Evolutionary conservation across 1,284 basidiomycete genomes (phyloP), one percentile per base, ranked within the genome.

Genomic region (Cystobasidium slooffiae): DNA sequence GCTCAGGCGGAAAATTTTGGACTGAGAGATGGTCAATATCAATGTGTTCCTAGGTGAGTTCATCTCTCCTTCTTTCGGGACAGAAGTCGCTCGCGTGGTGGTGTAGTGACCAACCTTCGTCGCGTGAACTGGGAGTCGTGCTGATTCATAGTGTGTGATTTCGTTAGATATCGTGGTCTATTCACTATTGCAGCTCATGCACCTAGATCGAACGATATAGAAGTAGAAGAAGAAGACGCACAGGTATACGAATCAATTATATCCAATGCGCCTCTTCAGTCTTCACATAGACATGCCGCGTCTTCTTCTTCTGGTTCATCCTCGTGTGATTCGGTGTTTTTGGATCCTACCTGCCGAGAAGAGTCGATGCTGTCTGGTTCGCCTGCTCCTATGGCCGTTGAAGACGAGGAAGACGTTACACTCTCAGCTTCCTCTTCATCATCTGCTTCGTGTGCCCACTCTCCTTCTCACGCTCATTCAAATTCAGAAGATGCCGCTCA

Each of bases 1-100:
- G 87, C 88, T 0, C 91, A 92, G 83, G 90, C 90, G 80, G 84
- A 86, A 43, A 93, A 93, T 85, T 93, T 93, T 80, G 85, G 88
- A 3, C 78, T 78, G 65, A 82, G 83, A 43, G 82, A 76, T 43
- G 78, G 80, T 81, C 56, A 80, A 78, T 37, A 79, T 53, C 18
- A 74, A 76, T 8, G 77, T 31, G 67, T 70, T 0, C 80, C 78
- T 3, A 77, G 77, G 77, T 80, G 61, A 63, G 80, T 75, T 16
- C 22, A 7, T 66, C 55, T 43, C 51, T 68, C 64, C n/a, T n/a
- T n/a, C n/a, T n/a, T n/a, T n/a, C n/a, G n/a, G n/a, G n/a, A n/a
- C n/a, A n/a, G n/a, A n/a, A n/a, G n/a, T n/a, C n/a, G n/a, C n/a
- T n/a, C n/a, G n/a, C n/a, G n/a, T n/a, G n/a, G n/a, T n/a, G n/a